Evolutionary conservation across 2,329 filamentous ascomycete genomes (phyloP), one percentile per base, ranked within the genome.

Genomic region (Xenoacremonium recifei): DNA sequence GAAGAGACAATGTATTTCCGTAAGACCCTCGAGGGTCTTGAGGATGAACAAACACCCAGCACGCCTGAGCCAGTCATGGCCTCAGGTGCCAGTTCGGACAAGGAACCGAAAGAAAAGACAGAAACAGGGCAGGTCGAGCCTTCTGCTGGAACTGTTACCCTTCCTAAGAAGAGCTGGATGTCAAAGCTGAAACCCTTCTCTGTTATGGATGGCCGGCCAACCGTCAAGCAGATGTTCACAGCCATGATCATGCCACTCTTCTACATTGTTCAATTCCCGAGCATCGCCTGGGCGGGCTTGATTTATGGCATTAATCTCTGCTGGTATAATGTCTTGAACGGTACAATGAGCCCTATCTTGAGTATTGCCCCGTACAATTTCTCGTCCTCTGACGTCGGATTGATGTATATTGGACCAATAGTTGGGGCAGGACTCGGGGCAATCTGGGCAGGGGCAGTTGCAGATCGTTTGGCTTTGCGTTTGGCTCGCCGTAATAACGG

Each of bases 1-100:
- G 79, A 82, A 57, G 79, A 82, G 58, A 80, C 79, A 4, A 81
- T 77, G 55, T 80, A 75, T 54, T 59, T 65, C 38, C 69, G 72
- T 11, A 41, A 56, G 5, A 64, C 63, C 6, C 39, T 62, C 37
- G 62, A 64, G 33, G 64, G 58, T 16, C 29, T 32, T 16, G 32
- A 32, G 15, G 29, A 32, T 15, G 29, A 32, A 32, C 9, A 32
- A 6, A 6, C 29, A 11, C 9, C 23, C 23, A 13, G 9, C 7
- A 7, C 7, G 23, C 7, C 7, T 7, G 13, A 7, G 9, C 9
- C 7, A 13, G 9, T 13, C 13, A 13, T 7, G 13, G 23, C 13
- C 13, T 27, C 23, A 27, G 7, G 9, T 13, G 23, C 23, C 23
- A 27, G 23, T 13, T 11, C 29, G 9, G 15, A 32, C 9, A 32